Evolutionary conservation across 1,284 basidiomycete species (phyloP).

Genomic region (Gomphus bonarii): DNA sequence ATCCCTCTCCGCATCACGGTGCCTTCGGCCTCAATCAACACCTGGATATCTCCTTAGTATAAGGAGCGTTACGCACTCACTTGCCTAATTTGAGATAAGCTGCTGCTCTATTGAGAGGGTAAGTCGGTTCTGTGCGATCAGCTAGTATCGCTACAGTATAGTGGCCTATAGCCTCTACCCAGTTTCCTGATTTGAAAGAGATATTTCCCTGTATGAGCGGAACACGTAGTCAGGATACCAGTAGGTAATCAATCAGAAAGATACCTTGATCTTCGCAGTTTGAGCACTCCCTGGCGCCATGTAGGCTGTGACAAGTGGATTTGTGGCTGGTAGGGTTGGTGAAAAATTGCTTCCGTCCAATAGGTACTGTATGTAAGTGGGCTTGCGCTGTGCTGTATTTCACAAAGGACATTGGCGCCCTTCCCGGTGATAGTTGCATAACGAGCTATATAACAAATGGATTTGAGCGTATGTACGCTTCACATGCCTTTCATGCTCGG

Average conservation of each 20-base stretch:
- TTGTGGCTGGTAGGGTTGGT: background rate
- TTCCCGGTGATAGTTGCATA: background rate
- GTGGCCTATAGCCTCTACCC: conserved; percentile 46
- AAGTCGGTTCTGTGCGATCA: conserved; percentile 53
- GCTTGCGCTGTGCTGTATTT: background rate
- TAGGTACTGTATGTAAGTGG: background rate
- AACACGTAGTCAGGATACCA: background rate
- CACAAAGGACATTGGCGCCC: background rate
- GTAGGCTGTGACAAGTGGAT: background rate
- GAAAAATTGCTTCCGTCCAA: background rate
- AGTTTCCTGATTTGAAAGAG: conserved; percentile 46
- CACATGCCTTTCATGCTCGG: background rate
- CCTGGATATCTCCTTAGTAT: background rate
- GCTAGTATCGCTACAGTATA: conserved; percentile 65
- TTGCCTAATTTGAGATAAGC: conserved; percentile 81
- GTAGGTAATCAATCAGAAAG: background rate
- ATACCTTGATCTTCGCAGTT: conserved; percentile 24
- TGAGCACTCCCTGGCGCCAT: conserved; percentile 14
- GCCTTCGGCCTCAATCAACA: conserved; percentile 26
- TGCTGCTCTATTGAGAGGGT: conserved; percentile 69
- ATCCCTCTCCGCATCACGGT: conserved; percentile 66
- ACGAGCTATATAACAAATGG: background rate
- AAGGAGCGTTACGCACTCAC: conserved; percentile 35
- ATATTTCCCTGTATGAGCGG: conserved; percentile 37
- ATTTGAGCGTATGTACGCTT: conserved; percentile 10